phyloP scores from a whole-genome alignment of 2,329 filamentous ascomycete genomes.

The Nigrospora osmanthi region DNA sequence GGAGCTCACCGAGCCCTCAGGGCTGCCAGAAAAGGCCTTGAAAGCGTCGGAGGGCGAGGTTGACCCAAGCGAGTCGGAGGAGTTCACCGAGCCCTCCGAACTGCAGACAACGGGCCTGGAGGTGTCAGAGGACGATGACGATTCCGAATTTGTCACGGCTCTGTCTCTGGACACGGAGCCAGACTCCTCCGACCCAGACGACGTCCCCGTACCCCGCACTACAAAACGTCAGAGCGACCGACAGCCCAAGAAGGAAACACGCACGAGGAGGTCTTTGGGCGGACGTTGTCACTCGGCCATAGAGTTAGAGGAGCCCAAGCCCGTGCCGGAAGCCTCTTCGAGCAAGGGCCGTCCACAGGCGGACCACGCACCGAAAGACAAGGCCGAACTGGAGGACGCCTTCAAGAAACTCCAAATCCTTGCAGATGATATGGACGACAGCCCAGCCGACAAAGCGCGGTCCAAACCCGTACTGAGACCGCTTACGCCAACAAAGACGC shows the following conservation, averaged over 20 bases:
- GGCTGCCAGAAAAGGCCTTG: not conserved
- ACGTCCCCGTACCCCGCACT: too few relatives aligned
- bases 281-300: too few relatives aligned
- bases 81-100: not conserved
- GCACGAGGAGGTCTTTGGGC: not conserved
- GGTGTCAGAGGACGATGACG: constrained; percentile 8
- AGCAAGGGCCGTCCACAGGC: not conserved
- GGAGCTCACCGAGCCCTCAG: not conserved
- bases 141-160: constrained; percentile 14
- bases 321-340: constrained; percentile 1
- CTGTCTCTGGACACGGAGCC: constrained; percentile 9
- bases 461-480: constrained; percentile 11
- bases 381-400: constrained; percentile 15
- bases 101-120: not conserved
- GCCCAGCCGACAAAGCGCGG: not conserved
- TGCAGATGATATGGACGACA: constrained; percentile 6
- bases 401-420: constrained; percentile 24
- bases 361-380: constrained; percentile 6
- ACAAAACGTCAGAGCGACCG: too few relatives aligned
- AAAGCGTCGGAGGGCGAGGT: not conserved
- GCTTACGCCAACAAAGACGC: constrained; percentile 16
- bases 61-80: not conserved
- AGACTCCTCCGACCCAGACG: constrained; percentile 8
- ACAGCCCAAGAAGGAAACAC: not conserved
- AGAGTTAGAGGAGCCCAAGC: not conserved